Base-by-base conservation (phyloP, 2,329 filamentous ascomycete genomes). In the Hypomyces perniciosus region DNA sequence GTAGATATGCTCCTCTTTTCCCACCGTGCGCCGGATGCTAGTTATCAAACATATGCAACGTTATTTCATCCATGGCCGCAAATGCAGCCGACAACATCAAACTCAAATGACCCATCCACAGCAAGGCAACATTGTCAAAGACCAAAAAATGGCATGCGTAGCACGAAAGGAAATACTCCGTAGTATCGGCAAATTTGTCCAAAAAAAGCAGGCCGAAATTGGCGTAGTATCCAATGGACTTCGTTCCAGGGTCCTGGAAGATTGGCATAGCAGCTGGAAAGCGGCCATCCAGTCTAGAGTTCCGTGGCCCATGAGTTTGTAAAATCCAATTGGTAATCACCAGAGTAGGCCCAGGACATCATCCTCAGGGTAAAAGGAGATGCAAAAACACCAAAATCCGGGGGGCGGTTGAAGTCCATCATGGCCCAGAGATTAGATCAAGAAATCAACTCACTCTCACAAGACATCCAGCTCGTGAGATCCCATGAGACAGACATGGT, bases 21-120 rank as follows among this genome's bases (percentile, higher is more conserved):
- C 59, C 57, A 57, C 57, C 59, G 56, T 62, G 61, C 64, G 65
- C 65, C 65, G 54, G 57, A 45, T 56, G 44, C 49, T 39, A 46
- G 50, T 44, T 55, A 51, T 52, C 40, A 64, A 63, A 59, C 63
- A 60, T 61, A 62, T 66, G 62, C 62, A 62, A 58, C 63, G 62
- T 66, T 50, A 59, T 50, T 55, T 68, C 65, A 64, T 68, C 64
- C 60, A 51, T 41, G 54, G 56, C 59, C 59, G 52, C 60, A 57
- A 56, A 53, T 47, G 50, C 46, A 58, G 60, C 64, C 58, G 62
- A 58, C 52, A 55, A 44, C 41, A 44, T 29, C 27, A 50, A 48
- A 31, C 46, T 44, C 45, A 30, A 45, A 37, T 50, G 62, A 58
- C 48, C 59, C 54, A 62, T 60, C 56, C 60, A 56, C 47, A 58